Evolutionary conservation across 352 stramenopile genomes (phyloP).

Genomic region (Phytophthora pluvialis): DNA sequence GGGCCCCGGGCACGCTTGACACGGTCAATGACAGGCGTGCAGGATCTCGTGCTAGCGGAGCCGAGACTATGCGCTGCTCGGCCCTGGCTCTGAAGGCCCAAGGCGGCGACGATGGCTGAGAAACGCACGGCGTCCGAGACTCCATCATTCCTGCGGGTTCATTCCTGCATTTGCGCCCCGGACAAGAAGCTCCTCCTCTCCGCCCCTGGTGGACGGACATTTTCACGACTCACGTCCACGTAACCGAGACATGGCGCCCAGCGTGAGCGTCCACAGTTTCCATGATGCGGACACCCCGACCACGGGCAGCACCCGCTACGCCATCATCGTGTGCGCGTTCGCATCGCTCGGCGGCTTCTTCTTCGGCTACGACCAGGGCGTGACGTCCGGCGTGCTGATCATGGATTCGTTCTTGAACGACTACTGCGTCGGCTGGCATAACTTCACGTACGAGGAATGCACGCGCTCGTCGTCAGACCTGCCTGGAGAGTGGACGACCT

Average conservation of each 20-base stretch:
- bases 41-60: conserved; percentile 11
- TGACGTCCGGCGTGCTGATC: conserved; percentile 34
- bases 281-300: conserved; percentile 31
- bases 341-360: conserved; percentile 36
- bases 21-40: conserved; percentile 2
- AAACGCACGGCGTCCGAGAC: conserved; percentile 23
- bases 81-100: conserved; percentile 24
- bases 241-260: conserved; percentile 17
- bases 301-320: conserved; percentile 39
- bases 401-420: conserved; percentile 47
- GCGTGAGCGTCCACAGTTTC: conserved; percentile 31
- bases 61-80: conserved; percentile 26
- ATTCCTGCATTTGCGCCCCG: conserved; percentile 32
- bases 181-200: conserved; percentile 13
- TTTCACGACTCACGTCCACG: conserved; percentile 21
- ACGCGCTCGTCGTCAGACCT: conserved; percentile 24
- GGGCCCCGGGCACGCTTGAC: conserved; percentile 15
- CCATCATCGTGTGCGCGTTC: conserved; percentile 40
- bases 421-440: conserved; percentile 41
- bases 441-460: conserved; percentile 41
- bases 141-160: conserved; percentile 23
- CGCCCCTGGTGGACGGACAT: background rate
- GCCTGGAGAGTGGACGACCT: conserved; percentile 37
- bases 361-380: conserved; percentile 37
- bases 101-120: conserved; percentile 21